Evolutionary conservation across 768 basidiomycete genomes (phyloP), one percentile per base, ranked within the genome.

Genomic region (Suillus luteus): DNA sequence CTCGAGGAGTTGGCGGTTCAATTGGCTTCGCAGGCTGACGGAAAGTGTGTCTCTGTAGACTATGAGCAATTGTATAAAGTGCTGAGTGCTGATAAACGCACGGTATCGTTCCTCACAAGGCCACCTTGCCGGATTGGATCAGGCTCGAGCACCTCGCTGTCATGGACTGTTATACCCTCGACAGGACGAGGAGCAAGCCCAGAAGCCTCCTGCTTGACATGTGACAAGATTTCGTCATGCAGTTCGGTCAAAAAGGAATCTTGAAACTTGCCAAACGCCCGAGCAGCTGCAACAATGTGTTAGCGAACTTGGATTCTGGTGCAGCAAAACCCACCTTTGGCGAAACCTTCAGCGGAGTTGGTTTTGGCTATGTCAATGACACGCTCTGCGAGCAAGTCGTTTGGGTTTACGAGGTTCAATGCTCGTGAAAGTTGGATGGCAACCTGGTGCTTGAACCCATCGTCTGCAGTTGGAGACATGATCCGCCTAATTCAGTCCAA

Each of bases 261-360:
- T 71, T 89, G 83, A 72, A 96, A 95, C 81, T 92, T 92, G 73
- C 93, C 94, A 79, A 97, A 96, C 38, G 88, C 79, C 66, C 82
- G 85, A 40, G 91, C 90, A 68, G 93, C 92, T 89, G 68, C 1
- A 66, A 27, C 8, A n/a, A 54, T 60, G 27, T 60, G 59, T 59
- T 55, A 43, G 48, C 19, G n/a, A 24, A 38, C 65, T 41, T 49
- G 22, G 35, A 22, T 15, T 48, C 46, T 61, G 22, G 11, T 48
- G 27, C 31, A 19, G 33, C 44, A 14, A 58, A 43, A 71, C 80
- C 54, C 64, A 92, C 92, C 91, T 77, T 82, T 81, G 54, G 86
- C 83, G 73, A 95, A 94, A 3, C 81, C 86, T 14, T 85, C 82
- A 24, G 85, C 68, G 1, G 84, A 69, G 68, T 87, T 92, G 1